A percentile compares a stretch with the other conserved stretches of the same genome.
Evolutionary conservation across 495 filamentous ascomycete species (phyloP).

Genomic region (Chlorociboria aeruginascens): DNA sequence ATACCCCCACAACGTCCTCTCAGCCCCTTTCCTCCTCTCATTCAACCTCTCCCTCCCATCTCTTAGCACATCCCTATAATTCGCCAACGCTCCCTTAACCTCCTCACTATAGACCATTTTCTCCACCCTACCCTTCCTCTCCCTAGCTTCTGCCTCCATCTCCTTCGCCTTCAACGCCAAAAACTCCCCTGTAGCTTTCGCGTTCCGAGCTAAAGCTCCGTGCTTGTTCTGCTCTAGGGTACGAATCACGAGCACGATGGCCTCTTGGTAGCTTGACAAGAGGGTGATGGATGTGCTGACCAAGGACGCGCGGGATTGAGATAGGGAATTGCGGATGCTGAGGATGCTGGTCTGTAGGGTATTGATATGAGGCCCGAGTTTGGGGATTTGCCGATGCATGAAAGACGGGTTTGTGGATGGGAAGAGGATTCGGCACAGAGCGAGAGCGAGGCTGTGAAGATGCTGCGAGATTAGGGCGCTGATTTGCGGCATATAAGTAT

Average conservation of each 20-base stretch:
- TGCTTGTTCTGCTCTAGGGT: constrained; percentile 51
- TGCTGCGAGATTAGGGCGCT: constrained; percentile 26
- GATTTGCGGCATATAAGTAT: constrained; percentile 27
- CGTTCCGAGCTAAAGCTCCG: constrained; percentile 43
- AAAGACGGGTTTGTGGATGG: constrained; percentile 40
- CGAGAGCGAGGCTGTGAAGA: constrained; percentile 26
- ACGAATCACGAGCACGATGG: constrained; percentile 8
- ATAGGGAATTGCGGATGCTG: constrained; percentile 19
- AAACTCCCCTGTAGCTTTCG: constrained; percentile 41
- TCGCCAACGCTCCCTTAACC: constrained; percentile 39
- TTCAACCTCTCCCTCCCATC: constrained; percentile 36
- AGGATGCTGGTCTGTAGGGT: constrained; percentile 18
- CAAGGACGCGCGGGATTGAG: constrained; percentile 23
- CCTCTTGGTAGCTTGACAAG: constrained; percentile 22
- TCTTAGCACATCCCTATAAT: constrained; percentile 41
- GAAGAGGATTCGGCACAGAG: constrained; percentile 29
- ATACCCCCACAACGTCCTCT: constrained; percentile 41
- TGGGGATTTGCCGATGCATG: constrained; percentile 35
- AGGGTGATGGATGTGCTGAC: constrained; percentile 20
- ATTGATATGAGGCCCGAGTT: constrained; percentile 21
- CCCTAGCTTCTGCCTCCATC: constrained; percentile 39
- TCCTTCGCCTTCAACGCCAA: constrained; percentile 47
- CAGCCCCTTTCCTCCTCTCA: constrained; percentile 31
- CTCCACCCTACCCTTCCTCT: constrained; percentile 27
- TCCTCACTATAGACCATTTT: constrained; percentile 44